Percentiles rank a stretch among this genome's conserved stretches.
Conservation (phyloP, 768 basidiomycete species). For the Termitomyces sp. region DNA sequence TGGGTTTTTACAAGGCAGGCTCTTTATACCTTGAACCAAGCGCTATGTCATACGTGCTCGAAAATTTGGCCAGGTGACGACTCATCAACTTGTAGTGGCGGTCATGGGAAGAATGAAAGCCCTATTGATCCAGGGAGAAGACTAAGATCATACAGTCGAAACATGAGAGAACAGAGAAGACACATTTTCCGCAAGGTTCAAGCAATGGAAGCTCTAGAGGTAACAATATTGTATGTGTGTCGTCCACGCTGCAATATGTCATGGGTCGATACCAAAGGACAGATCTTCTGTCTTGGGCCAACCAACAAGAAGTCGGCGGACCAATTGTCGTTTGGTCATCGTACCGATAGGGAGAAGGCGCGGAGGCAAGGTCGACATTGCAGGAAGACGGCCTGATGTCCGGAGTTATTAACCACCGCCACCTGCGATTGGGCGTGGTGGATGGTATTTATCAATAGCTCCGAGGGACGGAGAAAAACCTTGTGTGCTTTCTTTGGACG, state of each 20-base stretch:
- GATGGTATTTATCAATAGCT: background rate
- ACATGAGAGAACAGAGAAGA: background rate
- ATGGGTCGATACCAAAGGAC: slow-evolving; percentile 4
- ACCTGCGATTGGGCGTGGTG: background rate
- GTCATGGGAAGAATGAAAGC: background rate
- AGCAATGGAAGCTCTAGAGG: background rate
- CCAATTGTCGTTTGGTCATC: slow-evolving; percentile 2
- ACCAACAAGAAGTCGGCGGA: background rate
- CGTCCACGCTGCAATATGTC: slow-evolving; percentile 6
- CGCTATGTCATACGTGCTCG: background rate
- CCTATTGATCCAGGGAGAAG: background rate
- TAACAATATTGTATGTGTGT: background rate
- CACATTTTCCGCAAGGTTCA: background rate
- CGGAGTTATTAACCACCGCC: slow-evolving; percentile 1
- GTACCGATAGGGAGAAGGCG: slow-evolving; percentile 1
- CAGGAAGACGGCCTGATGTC: slow-evolving; percentile 6
- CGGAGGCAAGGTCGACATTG: background rate
- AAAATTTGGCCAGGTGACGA: slow-evolving; percentile 6
- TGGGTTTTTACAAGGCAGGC: no score
- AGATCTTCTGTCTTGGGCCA: background rate
- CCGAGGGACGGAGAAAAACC: background rate
- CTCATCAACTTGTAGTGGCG: background rate
- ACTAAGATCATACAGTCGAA: background rate
- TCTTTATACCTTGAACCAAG: slow-evolving; percentile 7
- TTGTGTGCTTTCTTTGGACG: background rate